Percentiles rank a stretch among this genome's conserved stretches.
phyloP scores from a whole-genome alignment of 2,329 filamentous ascomycete genomes.

The Zalaria obscura region DNA sequence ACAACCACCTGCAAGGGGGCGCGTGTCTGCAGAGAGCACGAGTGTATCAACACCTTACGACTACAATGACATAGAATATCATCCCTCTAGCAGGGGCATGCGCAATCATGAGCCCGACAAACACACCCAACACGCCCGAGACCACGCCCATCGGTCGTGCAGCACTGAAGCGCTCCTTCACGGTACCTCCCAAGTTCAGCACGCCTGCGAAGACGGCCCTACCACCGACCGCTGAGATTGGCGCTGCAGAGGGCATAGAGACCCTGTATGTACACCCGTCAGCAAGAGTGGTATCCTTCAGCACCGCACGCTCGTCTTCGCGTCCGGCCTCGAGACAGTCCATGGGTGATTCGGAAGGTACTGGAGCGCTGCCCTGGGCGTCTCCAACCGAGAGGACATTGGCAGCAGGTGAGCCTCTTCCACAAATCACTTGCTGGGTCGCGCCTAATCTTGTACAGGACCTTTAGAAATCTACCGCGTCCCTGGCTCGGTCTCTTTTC shows the following conservation, averaged over 20 bases:
- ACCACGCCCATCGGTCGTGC: slow-evolving; percentile 10
- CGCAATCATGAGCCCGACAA: neutral
- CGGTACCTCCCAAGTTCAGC: slow-evolving; percentile 27
- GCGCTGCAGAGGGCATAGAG: slow-evolving; percentile 39
- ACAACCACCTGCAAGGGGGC: no score
- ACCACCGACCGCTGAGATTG: slow-evolving; percentile 16
- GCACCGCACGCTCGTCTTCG: slow-evolving; percentile 17
- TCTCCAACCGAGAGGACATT: slow-evolving; percentile 69
- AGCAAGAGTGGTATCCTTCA: slow-evolving; percentile 58
- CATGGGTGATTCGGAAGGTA: slow-evolving; percentile 24
- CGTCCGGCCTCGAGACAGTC: slow-evolving; percentile 20
- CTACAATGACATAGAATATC: no score
- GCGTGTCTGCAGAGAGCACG: no score
- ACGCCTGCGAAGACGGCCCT: slow-evolving; percentile 15
- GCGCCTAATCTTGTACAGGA: slow-evolving; percentile 29
- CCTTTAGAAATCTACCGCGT: slow-evolving; percentile 74
- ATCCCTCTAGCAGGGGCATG: neutral
- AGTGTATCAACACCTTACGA: no score
- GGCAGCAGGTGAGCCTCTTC: slow-evolving; percentile 48
- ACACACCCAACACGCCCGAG: slow-evolving; percentile 15
- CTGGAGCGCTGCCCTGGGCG: slow-evolving; percentile 53
- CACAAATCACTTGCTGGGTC: no score
- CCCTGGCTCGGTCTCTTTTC: slow-evolving; percentile 71
- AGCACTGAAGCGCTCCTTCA: slow-evolving; percentile 30
- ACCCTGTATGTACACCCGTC: slow-evolving; percentile 62